phyloP scores from a whole-genome alignment of 306 rosid genomes.

The Vigna radiata region DNA sequence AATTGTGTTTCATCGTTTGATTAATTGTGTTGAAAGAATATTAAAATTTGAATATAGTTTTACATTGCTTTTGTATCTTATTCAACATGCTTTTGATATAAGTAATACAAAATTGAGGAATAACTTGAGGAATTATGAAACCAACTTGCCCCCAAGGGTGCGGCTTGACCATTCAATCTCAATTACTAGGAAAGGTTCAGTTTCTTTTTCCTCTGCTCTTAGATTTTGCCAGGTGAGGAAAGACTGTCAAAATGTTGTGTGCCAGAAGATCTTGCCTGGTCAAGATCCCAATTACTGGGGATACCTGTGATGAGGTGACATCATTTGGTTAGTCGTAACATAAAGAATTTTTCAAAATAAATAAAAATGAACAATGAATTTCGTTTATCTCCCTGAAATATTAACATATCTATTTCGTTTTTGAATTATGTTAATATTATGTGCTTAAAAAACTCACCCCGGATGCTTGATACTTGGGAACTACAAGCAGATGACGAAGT shows the following conservation, averaged over 20 bases:
- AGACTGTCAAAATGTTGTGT: slow-evolving; percentile 73
- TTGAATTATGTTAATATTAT: slow-evolving; percentile 30
- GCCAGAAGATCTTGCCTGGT: slow-evolving; percentile 86
- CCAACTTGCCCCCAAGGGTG: slow-evolving; percentile 42
- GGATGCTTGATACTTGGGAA: slow-evolving; percentile 77
- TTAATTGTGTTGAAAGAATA: slow-evolving; percentile 49
- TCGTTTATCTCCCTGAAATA: slow-evolving; percentile 1
- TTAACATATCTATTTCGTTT: background rate
- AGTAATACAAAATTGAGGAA: slow-evolving; percentile 53
- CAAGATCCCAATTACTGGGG: slow-evolving; percentile 83
- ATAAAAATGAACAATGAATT: slow-evolving; percentile 19
- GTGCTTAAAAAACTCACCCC: slow-evolving; percentile 66
- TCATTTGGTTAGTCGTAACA: slow-evolving; percentile 51
- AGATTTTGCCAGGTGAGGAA: slow-evolving; percentile 68
- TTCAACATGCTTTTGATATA: slow-evolving; percentile 45
- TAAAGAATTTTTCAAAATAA: background rate
- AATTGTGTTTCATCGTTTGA: slow-evolving; percentile 35
- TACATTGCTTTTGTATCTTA: slow-evolving; percentile 43
- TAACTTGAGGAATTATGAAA: slow-evolving; percentile 41
- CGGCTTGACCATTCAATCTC: slow-evolving; percentile 39
- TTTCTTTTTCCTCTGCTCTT: slow-evolving; percentile 55
- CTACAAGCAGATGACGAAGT: slow-evolving; percentile 86
- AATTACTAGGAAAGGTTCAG: slow-evolving; percentile 42
- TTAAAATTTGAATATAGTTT: slow-evolving; percentile 51
- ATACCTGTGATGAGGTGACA: slow-evolving; percentile 57